phyloP scores from a whole-genome alignment of 140 eudicot species.

The Ambrosia hybrid region DNA sequence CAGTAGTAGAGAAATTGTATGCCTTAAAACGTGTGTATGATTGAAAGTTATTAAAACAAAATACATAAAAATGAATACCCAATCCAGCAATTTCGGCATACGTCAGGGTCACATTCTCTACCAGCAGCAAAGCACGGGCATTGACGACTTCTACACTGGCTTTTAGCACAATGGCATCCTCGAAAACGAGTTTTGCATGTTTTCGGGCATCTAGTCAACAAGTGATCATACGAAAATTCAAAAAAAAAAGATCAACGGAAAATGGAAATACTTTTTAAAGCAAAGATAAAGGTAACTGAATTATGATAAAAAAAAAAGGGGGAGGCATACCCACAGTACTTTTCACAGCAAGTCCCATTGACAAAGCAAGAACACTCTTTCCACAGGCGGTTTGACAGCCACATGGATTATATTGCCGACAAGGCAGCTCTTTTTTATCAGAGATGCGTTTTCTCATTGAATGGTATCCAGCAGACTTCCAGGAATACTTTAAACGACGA shows the following conservation, averaged over 20 bases:
- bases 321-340: constrained; percentile 79
- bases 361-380: constrained; percentile 89
- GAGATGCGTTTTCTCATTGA: constrained; percentile 90
- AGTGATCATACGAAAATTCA: background rate
- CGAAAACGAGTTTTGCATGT: constrained; percentile 93
- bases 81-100: constrained; percentile 99
- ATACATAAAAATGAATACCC: constrained; percentile 41
- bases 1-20: background rate
- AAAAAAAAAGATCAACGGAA: constrained; percentile 14
- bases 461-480: constrained; percentile 93
- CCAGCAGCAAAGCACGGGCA: constrained; percentile 99
- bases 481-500: constrained; percentile 88
- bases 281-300: background rate
- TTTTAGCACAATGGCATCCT: constrained; percentile 99
- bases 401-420: constrained; percentile 91
- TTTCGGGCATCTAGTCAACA: constrained; percentile 72
- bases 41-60: constrained; percentile 3
- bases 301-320: background rate
- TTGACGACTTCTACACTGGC: constrained; percentile 98
- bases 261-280: background rate
- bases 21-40: background rate
- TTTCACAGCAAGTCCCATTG: constrained; percentile 97
- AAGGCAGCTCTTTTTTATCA: constrained; percentile 89
- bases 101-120: constrained; percentile 99
- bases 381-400: constrained; percentile 95